phyloP scores from a whole-genome alignment of 2,329 filamentous ascomycete genomes.

The Rhytidhysteron rufulum region DNA sequence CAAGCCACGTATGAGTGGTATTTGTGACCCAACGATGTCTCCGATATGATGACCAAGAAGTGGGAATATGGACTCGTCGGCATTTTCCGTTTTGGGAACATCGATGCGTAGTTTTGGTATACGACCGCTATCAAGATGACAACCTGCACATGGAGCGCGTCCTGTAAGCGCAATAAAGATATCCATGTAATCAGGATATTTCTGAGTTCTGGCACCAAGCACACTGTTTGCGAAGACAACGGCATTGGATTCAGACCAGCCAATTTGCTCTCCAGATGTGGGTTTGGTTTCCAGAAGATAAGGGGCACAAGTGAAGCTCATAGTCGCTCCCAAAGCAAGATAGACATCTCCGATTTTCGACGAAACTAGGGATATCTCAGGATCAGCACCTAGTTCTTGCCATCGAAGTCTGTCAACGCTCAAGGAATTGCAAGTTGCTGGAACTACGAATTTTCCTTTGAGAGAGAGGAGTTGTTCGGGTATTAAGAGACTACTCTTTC shows the following conservation, averaged over 20 bases:
- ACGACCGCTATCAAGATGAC: slow-evolving; percentile 23
- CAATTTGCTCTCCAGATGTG: slow-evolving; percentile 37
- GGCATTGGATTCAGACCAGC: slow-evolving; percentile 46
- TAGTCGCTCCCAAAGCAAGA: slow-evolving; percentile 37
- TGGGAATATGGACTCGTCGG: too few species aligned
- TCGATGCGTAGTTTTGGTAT: too few species aligned
- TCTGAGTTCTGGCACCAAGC: slow-evolving; percentile 42
- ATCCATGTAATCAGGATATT: slow-evolving; percentile 46
- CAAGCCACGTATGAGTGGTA: too few species aligned
- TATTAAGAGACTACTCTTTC: slow-evolving; percentile 28
- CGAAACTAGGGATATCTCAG: too few species aligned
- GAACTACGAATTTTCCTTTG: too few species aligned
- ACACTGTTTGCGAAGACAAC: slow-evolving; percentile 47
- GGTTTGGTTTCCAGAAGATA: slow-evolving; percentile 39
- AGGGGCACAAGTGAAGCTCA: slow-evolving; percentile 45
- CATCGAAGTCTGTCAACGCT: too few species aligned
- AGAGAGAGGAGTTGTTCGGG: too few species aligned
- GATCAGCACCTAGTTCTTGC: too few species aligned
- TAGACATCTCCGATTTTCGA: slow-evolving; percentile 39
- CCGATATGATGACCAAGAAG: too few species aligned
- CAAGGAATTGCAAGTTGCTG: too few species aligned
- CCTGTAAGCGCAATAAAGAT: slow-evolving; percentile 44
- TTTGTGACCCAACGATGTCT: too few species aligned
- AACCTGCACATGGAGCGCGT: slow-evolving; percentile 25
- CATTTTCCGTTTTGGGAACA: too few species aligned